Percentiles rank a stretch among this genome's conserved stretches.
These are phyloP conservation scores for Basipetospora chlamydospora DNA, from an alignment of 2,329 filamentous ascomycete genomes.

Conservation along the genomic window DNA sequence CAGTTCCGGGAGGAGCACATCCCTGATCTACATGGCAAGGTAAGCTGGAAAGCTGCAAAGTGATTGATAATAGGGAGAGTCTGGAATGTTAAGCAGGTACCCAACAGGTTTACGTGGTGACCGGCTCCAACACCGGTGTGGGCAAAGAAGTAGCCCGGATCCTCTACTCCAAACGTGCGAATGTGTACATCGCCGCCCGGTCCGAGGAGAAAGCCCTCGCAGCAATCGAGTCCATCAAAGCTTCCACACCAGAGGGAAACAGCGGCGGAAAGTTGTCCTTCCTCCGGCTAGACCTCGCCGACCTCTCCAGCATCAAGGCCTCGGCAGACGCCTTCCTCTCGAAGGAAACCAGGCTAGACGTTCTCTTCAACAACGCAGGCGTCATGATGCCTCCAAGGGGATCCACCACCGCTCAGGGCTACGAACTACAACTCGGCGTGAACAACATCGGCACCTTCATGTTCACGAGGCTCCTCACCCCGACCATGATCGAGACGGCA, in stretches of 20 bases:
- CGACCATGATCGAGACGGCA: constrained; percentile 18
- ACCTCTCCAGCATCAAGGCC: constrained; percentile 20
- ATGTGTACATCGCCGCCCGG: constrained; percentile 40
- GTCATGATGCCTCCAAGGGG: constrained; percentile 26
- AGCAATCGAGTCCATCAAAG: constrained; percentile 29
- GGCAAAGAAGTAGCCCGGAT: constrained; percentile 37
- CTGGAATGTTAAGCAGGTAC: too few relatives aligned
- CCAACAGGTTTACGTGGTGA: constrained; percentile 40
- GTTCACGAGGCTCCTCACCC: constrained; percentile 22
- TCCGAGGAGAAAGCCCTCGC: constrained; percentile 25
- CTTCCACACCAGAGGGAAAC: constrained; percentile 11
- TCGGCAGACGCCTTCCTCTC: constrained; percentile 18
- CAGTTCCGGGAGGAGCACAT: constrained; percentile 45
- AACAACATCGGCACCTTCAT: constrained; percentile 25
- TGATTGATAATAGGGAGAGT: background rate
- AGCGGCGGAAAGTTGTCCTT: constrained; percentile 26
- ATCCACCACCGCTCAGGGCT: constrained; percentile 23
- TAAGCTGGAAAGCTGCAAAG: constrained; percentile 22
- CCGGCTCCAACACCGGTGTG: constrained; percentile 25
- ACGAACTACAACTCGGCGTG: constrained; percentile 26
- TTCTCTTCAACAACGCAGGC: constrained; percentile 30
- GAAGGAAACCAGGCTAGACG: constrained; percentile 19
- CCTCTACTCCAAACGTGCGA: constrained; percentile 37
- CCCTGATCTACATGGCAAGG: constrained; percentile 41
- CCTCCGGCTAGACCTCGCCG: constrained; percentile 29